A percentile compares a stretch with the other conserved stretches of the same genome.
These are phyloP conservation scores for Cryptococcus amylolentus DNA, from an alignment of 1,284 basidiomycete species.

Conservation along the genomic window DNA sequence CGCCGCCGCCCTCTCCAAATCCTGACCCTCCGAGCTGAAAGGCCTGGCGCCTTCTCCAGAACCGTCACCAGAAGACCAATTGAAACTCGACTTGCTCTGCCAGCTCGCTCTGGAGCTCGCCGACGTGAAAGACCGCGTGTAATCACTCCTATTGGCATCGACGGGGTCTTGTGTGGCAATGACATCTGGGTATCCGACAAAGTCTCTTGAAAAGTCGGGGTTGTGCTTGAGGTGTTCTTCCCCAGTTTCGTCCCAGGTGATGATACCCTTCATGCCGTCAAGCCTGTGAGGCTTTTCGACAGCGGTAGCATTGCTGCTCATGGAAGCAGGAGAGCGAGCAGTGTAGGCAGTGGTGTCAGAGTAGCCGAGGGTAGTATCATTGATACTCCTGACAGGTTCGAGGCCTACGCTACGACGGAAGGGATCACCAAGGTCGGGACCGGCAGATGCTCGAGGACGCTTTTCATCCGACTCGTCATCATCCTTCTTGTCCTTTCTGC, in stretches of 20 bases:
- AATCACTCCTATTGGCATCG: constrained; percentile 29
- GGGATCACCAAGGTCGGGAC: constrained; percentile 19
- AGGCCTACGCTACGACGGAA: constrained; percentile 15
- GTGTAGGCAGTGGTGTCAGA: background rate
- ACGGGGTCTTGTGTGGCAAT: constrained; percentile 33
- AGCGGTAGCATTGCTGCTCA: constrained; percentile 20
- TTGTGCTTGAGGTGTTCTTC: constrained; percentile 13
- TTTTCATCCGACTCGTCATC: constrained; percentile 8
- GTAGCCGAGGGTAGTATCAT: background rate
- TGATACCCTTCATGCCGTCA: constrained; percentile 40
- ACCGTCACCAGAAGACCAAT: constrained; percentile 46
- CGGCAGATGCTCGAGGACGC: constrained; percentile 20
- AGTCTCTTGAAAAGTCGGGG: constrained; percentile 17
- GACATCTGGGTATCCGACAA: constrained; percentile 39
- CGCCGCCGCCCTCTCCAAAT: constrained; percentile 13
- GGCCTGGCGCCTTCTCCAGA: background rate
- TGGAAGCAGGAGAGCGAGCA: constrained; percentile 9
- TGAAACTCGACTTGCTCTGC: constrained; percentile 44
- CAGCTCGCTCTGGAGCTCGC: constrained; percentile 42
- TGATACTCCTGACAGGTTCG: background rate
- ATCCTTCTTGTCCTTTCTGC: constrained; percentile 21
- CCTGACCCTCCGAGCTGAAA: constrained; percentile 17
- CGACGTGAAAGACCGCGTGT: constrained; percentile 37
- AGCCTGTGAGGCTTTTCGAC: constrained; percentile 32
- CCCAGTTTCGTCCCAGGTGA: constrained; percentile 28